phyloP scores from a whole-genome alignment of 345 rosid genomes.

The Bruguiera parviflora region DNA sequence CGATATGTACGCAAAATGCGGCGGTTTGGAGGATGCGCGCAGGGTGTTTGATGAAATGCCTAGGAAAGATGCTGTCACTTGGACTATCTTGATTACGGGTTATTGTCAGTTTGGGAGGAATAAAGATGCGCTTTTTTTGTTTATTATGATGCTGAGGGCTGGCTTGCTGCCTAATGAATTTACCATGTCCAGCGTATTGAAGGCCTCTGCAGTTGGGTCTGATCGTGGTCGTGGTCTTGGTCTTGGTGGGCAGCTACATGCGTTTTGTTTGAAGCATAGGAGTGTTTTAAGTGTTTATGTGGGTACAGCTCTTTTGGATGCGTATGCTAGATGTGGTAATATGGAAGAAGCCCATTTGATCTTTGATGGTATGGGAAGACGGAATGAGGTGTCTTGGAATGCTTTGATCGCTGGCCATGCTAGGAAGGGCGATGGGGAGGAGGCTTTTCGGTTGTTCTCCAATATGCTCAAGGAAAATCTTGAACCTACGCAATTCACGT shows the following conservation, averaged over 20 bases:
- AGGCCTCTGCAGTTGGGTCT: slow-evolving; percentile 45
- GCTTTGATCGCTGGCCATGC: slow-evolving; percentile 62
- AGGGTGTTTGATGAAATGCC: slow-evolving; percentile 44
- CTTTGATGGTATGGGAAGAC: slow-evolving; percentile 41
- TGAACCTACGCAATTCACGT: slow-evolving; percentile 48
- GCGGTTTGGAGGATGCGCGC: slow-evolving; percentile 44
- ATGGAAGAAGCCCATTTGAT: slow-evolving; percentile 45
- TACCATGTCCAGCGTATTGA: slow-evolving; percentile 55
- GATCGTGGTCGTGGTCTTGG: not conserved
- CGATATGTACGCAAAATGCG: slow-evolving; percentile 52
- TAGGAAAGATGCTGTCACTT: slow-evolving; percentile 36
- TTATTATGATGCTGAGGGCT: slow-evolving; percentile 38
- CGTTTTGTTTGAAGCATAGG: slow-evolving; percentile 12
- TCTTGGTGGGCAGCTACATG: slow-evolving; percentile 54
- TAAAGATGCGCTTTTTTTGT: slow-evolving; percentile 41
- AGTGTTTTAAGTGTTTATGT: slow-evolving; percentile 2
- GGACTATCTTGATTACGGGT: slow-evolving; percentile 70
- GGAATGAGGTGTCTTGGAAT: slow-evolving; percentile 71
- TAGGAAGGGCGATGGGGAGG: slow-evolving; percentile 47
- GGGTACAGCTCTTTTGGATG: slow-evolving; percentile 57
- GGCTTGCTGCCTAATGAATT: slow-evolving; percentile 49
- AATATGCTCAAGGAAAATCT: slow-evolving; percentile 50
- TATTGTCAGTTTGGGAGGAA: slow-evolving; percentile 34
- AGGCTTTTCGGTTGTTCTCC: slow-evolving; percentile 41
- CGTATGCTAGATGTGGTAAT: slow-evolving; percentile 50